Evolutionary conservation across 768 basidiomycete genomes (phyloP).

Genomic region (Boletales sp.): DNA sequence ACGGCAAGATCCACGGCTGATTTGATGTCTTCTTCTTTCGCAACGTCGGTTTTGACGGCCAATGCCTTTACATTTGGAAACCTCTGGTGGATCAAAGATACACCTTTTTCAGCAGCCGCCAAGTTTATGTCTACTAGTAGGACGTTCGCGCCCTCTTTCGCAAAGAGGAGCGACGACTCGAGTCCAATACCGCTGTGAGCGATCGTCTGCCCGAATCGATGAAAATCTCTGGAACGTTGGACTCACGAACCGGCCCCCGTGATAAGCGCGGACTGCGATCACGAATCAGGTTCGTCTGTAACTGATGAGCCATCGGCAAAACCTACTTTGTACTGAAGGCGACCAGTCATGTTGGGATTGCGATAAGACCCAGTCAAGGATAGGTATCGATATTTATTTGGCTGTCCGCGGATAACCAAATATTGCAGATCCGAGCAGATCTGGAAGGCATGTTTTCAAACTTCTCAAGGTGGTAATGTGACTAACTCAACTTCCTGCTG

Average conservation of each 20-base stretch:
- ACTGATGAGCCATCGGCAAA: background rate
- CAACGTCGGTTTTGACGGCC: constrained; percentile 80
- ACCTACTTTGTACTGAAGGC: constrained; percentile 63
- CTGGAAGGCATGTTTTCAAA: no score
- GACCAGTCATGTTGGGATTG: constrained; percentile 49
- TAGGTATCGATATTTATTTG: no score
- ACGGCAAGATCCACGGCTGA: constrained; percentile 76
- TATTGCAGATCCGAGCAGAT: no score
- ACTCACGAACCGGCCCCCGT: constrained; percentile 89
- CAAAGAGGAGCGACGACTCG: constrained; percentile 93
- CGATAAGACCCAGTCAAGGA: no score
- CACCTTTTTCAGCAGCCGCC: constrained; percentile 65
- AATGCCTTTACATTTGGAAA: constrained; percentile 69
- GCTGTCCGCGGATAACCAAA: no score
- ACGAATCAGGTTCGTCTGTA: constrained; percentile 9
- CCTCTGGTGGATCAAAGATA: constrained; percentile 56
- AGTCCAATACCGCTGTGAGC: constrained; percentile 85
- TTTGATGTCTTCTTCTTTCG: constrained; percentile 85
- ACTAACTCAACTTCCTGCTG: no score
- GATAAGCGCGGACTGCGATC: constrained; percentile 63
- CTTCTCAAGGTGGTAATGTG: background rate
- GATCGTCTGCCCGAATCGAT: constrained; percentile 9
- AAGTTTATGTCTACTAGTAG: constrained; percentile 87
- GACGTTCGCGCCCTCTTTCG: constrained; percentile 90
- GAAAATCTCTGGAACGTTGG: background rate